Evolutionary conservation across 345 rosid genomes (phyloP), one percentile per base, ranked within the genome.

Genomic region (Erysimum cheiranthoides): DNA sequence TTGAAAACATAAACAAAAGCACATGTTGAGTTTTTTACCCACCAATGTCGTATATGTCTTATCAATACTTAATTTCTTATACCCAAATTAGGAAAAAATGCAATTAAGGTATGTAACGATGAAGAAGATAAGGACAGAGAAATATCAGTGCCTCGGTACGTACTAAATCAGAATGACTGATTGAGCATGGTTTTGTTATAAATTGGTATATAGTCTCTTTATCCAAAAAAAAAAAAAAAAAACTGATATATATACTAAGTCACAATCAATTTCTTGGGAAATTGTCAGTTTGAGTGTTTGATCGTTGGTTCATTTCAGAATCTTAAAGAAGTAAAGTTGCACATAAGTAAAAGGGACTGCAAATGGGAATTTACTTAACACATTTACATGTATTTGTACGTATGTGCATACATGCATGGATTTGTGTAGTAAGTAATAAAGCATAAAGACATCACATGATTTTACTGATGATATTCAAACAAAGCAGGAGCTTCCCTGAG

Each of bases 391-490:
- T 27, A 27, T 52, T 52, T 52, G 25, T 21, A 25, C 25, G 57
- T 27, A 25, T 5, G 3, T 50, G 28, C 28, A 12, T 10, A 21
- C 14, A 25, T 2, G n/a, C n/a, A 5, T 51, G 25, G 13, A 51
- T 25, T 51, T 10, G 7, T 25, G 57, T 51, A 52, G 27, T 28
- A 27, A 52, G 8, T 52, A 11, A 25, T 52, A 52, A 27, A 52
- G 34, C 10, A 9, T 52, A 52, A 6, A 52, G 34, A 52, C 25
- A 52, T 52, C 34, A 52, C 58, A 52, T 52, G 34, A 52, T 52
- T 34, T 52, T 52, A 52, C 34, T 52, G 34, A 52, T 52, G 34
- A 52, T 18, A 49, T 27, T 46, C 51, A 46, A 46, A 46, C 21
- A 16, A 6, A 46, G 17, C 51, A 46, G 4, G 50, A 46, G 18